phyloP scores from a whole-genome alignment of 768 basidiomycete genomes.

The Filobasidium floriforme region DNA sequence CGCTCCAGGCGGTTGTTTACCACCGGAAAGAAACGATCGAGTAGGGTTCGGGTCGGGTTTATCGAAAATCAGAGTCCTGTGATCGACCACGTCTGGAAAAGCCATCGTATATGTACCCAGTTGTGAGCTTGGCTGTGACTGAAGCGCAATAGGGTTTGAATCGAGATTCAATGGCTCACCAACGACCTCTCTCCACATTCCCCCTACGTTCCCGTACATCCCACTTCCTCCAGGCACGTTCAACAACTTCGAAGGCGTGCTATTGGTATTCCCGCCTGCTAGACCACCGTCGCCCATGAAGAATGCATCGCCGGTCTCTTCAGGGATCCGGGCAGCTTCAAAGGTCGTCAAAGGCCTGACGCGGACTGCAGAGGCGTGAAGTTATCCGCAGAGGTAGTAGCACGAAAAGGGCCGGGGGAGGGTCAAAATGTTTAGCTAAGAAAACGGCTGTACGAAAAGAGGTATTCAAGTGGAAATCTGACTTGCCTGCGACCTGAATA shows the following conservation, averaged over 20 bases:
- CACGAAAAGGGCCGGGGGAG: background rate
- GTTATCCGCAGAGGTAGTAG: background rate
- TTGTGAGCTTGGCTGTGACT: no score
- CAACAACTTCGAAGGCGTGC: slow-evolving; percentile 23
- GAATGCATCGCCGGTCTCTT: slow-evolving; percentile 54
- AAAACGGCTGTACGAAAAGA: no score
- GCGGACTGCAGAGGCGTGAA: slow-evolving; percentile 56
- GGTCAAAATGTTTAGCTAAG: background rate
- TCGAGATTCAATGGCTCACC: no score
- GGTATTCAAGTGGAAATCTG: no score
- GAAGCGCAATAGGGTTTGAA: no score
- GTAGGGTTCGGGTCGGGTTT: slow-evolving; percentile 81
- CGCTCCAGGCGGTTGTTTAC: slow-evolving; percentile 61
- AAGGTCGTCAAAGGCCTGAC: slow-evolving; percentile 77
- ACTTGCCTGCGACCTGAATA: slow-evolving; percentile 42
- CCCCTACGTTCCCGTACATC: slow-evolving; percentile 5
- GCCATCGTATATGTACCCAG: no score
- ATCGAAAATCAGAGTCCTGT: slow-evolving; percentile 91
- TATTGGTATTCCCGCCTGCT: slow-evolving; percentile 43
- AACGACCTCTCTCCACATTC: slow-evolving; percentile 40
- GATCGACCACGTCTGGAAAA: slow-evolving; percentile 82
- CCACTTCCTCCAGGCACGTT: slow-evolving; percentile 9
- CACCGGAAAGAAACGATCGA: slow-evolving; percentile 74
- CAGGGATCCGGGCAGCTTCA: slow-evolving; percentile 78
- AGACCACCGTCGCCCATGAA: slow-evolving; percentile 80